Conservation (phyloP, 495 filamentous ascomycete genomes). For the Podospora conica region DNA sequence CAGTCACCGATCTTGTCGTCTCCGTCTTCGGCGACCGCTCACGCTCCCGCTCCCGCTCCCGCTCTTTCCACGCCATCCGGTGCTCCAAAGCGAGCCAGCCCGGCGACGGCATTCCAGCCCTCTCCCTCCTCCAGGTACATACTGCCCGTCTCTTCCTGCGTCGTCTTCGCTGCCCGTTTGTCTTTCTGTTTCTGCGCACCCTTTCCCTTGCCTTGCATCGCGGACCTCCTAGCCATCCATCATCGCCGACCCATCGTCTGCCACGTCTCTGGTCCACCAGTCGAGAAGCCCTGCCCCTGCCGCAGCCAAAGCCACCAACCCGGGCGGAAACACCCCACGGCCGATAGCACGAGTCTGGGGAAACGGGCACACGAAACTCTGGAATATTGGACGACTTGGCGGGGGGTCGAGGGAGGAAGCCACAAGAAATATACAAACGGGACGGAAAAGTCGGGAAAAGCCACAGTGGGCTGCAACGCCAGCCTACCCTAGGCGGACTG, state of each 20-base stretch:
- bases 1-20: slow-evolving; percentile 32
- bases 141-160: slow-evolving; percentile 9
- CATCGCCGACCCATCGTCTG: not conserved
- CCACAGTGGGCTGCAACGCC: not conserved
- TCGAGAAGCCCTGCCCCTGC: slow-evolving; percentile 4
- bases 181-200: not conserved
- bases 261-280: slow-evolving; percentile 7
- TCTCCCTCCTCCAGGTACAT: slow-evolving; percentile 24
- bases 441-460: not conserved
- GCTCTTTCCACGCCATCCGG: slow-evolving; percentile 15
- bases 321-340: not conserved
- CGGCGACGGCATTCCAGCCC: slow-evolving; percentile 12
- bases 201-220: not conserved
- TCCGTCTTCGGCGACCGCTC: slow-evolving; percentile 12
- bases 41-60: not conserved
- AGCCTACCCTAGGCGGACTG: not conserved
- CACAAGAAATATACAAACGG: not conserved
- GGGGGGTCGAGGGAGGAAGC: not conserved
- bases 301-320: not conserved
- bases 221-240: not conserved
- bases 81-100: slow-evolving; percentile 8
- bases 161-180: slow-evolving; percentile 2
- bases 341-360: not conserved
- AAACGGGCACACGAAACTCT: not conserved
- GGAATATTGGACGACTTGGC: not conserved